Percentiles rank a stretch among this genome's conserved stretches.
Evolutionary conservation across 2,329 filamentous ascomycete genomes (phyloP).

Genomic region (Sporothrix protearum): DNA sequence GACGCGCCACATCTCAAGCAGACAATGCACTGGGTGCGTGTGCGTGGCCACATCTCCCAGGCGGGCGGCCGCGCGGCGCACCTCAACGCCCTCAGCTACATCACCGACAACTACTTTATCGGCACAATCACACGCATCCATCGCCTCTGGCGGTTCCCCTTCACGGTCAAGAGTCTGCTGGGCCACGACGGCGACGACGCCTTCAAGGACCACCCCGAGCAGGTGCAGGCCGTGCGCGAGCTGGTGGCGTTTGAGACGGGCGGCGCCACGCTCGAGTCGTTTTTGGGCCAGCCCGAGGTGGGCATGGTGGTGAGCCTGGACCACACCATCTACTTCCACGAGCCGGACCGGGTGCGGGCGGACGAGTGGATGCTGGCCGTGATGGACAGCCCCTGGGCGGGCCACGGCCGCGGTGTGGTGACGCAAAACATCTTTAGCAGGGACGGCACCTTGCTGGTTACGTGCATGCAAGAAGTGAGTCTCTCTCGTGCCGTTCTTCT

Average conservation of each 20-base stretch:
- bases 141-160: slow-evolving; percentile 67
- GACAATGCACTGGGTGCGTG: slow-evolving; percentile 70
- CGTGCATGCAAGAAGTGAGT: slow-evolving; percentile 65
- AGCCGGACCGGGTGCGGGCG: slow-evolving; percentile 54
- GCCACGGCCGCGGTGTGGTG: slow-evolving; percentile 72
- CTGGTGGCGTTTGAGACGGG: slow-evolving; percentile 44
- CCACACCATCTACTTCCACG: slow-evolving; percentile 68
- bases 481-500: background rate
- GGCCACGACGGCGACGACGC: slow-evolving; percentile 41
- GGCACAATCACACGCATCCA: slow-evolving; percentile 81
- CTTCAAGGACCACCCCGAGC: slow-evolving; percentile 44
- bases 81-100: slow-evolving; percentile 83
- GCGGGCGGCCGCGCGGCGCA: slow-evolving; percentile 75
- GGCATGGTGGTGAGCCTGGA: slow-evolving; percentile 86
- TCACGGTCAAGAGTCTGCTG: slow-evolving; percentile 47
- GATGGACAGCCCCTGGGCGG: slow-evolving; percentile 77
- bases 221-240: slow-evolving; percentile 41
- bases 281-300: slow-evolving; percentile 53
- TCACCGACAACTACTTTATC: slow-evolving; percentile 91
- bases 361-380: slow-evolving; percentile 78
- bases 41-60: slow-evolving; percentile 66
- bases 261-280: slow-evolving; percentile 40
- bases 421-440: slow-evolving; percentile 68
- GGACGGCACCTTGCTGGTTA: slow-evolving; percentile 71
- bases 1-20: slow-evolving; percentile 60